Conservation (phyloP, 805 yeast genomes). For the Candida oleophila region DNA sequence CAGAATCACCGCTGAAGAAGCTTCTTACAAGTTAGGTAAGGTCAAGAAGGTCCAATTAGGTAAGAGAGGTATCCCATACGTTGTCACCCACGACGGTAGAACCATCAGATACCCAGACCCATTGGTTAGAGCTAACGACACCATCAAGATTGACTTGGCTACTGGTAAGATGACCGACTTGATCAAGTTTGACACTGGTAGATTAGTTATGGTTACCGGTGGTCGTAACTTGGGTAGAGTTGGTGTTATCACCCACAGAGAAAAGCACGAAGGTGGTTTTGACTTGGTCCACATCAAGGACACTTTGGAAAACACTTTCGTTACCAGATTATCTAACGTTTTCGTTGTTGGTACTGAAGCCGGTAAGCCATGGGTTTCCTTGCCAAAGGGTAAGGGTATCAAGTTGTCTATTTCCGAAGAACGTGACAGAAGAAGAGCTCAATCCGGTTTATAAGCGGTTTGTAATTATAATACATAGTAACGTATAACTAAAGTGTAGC, state of each 20-base stretch:
- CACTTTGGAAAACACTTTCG: slow-evolving; percentile 41
- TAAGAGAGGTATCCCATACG: slow-evolving; percentile 26
- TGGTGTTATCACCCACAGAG: slow-evolving; percentile 43
- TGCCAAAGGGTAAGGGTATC: slow-evolving; percentile 47
- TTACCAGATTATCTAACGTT: slow-evolving; percentile 42
- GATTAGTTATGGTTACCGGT: slow-evolving; percentile 43
- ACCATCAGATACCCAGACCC: slow-evolving; percentile 28
- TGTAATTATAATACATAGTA: too few species aligned
- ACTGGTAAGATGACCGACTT: slow-evolving; percentile 25
- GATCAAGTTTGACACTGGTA: slow-evolving; percentile 41
- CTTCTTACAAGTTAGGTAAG: slow-evolving; percentile 26
- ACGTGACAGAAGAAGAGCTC: slow-evolving; percentile 47
- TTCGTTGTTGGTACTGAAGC: slow-evolving; percentile 42
- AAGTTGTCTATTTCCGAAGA: slow-evolving; percentile 43
- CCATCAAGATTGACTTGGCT: slow-evolving; percentile 25
- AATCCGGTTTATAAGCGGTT: slow-evolving; percentile 31
- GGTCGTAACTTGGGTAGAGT: slow-evolving; percentile 45
- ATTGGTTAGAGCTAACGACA: slow-evolving; percentile 21
- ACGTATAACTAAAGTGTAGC: too few species aligned
- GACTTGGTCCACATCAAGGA: slow-evolving; percentile 44
- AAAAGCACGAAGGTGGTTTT: slow-evolving; percentile 44
- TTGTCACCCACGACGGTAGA: slow-evolving; percentile 28
- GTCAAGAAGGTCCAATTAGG: slow-evolving; percentile 25
- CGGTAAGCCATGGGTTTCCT: slow-evolving; percentile 39
- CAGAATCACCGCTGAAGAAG: slow-evolving; percentile 28